Evolutionary conservation across 2,329 filamentous ascomycete genomes (phyloP).

Genomic region (Penicillium brevicompactum): DNA sequence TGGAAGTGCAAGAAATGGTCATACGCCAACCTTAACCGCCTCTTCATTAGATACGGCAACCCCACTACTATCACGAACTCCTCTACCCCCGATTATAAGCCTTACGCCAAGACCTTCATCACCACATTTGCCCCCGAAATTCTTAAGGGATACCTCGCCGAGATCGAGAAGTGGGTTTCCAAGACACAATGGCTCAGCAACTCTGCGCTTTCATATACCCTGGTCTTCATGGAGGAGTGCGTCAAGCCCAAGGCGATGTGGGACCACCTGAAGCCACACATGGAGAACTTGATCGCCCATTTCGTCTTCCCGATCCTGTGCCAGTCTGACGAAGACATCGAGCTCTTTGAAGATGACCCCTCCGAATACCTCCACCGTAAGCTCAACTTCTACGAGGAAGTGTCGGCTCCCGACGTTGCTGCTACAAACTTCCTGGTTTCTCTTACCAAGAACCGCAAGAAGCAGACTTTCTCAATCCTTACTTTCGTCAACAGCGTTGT

Average conservation of each 20-base stretch:
- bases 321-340: conserved; percentile 86
- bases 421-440: conserved; percentile 96
- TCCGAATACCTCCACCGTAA: conserved; percentile 97
- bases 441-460: conserved; percentile 89
- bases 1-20: conserved; percentile 99
- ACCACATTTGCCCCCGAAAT: conserved; percentile 93
- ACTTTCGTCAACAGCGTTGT: conserved; percentile 95
- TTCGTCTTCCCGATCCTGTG: conserved; percentile 95
- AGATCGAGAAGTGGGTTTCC: conserved; percentile 97
- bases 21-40: conserved; percentile 93
- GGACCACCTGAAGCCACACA: conserved; percentile 88
- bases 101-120: conserved; percentile 89
- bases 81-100: conserved; percentile 74
- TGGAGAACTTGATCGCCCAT: conserved; percentile 90
- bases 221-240: conserved; percentile 95
- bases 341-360: conserved; percentile 91
- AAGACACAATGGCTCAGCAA: conserved; percentile 95
- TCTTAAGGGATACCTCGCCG: conserved; percentile 86
- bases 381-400: conserved; percentile 96
- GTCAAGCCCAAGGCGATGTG: conserved; percentile 98
- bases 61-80: conserved; percentile 71
- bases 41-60: conserved; percentile 97
- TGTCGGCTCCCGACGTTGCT: conserved; percentile 90
- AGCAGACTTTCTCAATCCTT: conserved; percentile 92
- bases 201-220: conserved; percentile 86